Evolutionary conservation across 768 basidiomycete genomes (phyloP).

Genomic region (Leucocoprinus birnbaumii): DNA sequence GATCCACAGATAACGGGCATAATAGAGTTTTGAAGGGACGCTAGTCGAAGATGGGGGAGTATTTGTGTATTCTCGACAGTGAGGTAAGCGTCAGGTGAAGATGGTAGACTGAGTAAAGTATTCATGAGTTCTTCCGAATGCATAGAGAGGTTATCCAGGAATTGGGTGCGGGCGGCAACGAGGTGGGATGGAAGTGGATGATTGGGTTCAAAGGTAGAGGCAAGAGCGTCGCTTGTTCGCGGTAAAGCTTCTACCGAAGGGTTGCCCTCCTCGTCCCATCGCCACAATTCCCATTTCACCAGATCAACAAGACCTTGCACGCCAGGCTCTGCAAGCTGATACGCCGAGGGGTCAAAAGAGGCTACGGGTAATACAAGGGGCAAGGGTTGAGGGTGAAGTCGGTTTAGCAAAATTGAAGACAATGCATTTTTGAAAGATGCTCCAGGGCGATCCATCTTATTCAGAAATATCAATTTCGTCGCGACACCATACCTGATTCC

Average conservation of each 20-base stretch:
- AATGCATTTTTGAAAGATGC: constrained; percentile 75
- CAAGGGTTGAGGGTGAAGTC: constrained; percentile 74
- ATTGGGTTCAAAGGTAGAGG: constrained; percentile 39
- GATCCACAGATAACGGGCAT: constrained; percentile 84
- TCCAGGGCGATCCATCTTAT: constrained; percentile 86
- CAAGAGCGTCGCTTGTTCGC: constrained; percentile 40
- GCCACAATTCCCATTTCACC: constrained; percentile 82
- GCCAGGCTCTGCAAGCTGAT: constrained; percentile 74
- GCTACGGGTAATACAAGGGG: constrained; percentile 72
- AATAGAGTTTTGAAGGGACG: constrained; percentile 62
- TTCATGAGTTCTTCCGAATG: constrained; percentile 82
- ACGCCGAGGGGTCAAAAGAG: constrained; percentile 66
- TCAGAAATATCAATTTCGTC: constrained; percentile 77
- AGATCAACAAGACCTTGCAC: constrained; percentile 84
- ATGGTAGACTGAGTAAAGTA: constrained; percentile 52
- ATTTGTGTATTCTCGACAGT: constrained; percentile 50
- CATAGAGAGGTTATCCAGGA: constrained; percentile 81
- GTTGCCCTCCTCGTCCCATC: constrained; percentile 56
- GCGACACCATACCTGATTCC: constrained; percentile 68
- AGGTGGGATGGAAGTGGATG: constrained; percentile 75
- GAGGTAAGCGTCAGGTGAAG: constrained; percentile 63
- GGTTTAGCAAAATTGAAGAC: constrained; percentile 68
- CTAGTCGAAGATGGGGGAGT: constrained; percentile 61
- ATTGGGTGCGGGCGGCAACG: constrained; percentile 59
- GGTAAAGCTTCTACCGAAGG: constrained; percentile 49